Conservation (phyloP, 805 yeast species). For the Metschnikowia orientalis region DNA sequence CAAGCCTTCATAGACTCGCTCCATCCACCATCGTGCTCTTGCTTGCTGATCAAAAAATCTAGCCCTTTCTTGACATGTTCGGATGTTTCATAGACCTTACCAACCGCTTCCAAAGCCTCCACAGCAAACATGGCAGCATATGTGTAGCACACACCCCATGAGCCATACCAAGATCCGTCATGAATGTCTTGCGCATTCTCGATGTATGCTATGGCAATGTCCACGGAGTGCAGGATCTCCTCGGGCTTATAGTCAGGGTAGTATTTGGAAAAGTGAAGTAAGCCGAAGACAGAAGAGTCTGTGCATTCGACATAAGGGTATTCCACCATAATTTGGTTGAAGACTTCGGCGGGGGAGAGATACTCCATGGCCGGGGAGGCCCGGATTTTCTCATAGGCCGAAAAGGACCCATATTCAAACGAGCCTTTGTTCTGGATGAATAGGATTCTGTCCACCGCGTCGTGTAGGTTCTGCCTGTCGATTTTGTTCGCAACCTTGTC, state of each 20-base stretch:
- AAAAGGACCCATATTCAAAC: conserved; percentile 85
- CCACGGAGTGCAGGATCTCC: conserved; percentile 67
- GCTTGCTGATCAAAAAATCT: conserved; percentile 73
- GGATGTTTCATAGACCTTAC: conserved; percentile 57
- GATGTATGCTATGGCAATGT: conserved; percentile 70
- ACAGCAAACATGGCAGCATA: conserved; percentile 98
- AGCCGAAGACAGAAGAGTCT: conserved; percentile 87
- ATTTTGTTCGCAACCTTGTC: conserved; percentile 40
- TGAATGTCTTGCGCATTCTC: conserved; percentile 52
- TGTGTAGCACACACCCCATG: conserved; percentile 96
- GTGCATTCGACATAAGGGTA: conserved; percentile 98
- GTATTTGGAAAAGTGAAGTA: conserved; percentile 68
- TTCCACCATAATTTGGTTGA: conserved; percentile 97
- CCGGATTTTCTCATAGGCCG: conserved; percentile 83
- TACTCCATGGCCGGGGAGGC: conserved; percentile 73
- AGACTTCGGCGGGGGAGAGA: conserved; percentile 95
- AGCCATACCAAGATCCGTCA: conserved; percentile 98
- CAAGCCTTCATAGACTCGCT: conserved; percentile 90
- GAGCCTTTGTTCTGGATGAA: conserved; percentile 72
- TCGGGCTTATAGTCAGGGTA: conserved; percentile 58
- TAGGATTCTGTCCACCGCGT: conserved; percentile 74
- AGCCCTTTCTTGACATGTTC: conserved; percentile 70
- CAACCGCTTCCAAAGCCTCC: conserved; percentile 79
- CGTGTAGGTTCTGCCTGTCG: conserved; percentile 48
- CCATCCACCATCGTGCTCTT: conserved; percentile 93